A percentile compares a stretch with the other conserved stretches of the same genome.
Conservation (phyloP, 1,284 basidiomycete species). For the Cutaneotrichosporon mucoides region DNA sequence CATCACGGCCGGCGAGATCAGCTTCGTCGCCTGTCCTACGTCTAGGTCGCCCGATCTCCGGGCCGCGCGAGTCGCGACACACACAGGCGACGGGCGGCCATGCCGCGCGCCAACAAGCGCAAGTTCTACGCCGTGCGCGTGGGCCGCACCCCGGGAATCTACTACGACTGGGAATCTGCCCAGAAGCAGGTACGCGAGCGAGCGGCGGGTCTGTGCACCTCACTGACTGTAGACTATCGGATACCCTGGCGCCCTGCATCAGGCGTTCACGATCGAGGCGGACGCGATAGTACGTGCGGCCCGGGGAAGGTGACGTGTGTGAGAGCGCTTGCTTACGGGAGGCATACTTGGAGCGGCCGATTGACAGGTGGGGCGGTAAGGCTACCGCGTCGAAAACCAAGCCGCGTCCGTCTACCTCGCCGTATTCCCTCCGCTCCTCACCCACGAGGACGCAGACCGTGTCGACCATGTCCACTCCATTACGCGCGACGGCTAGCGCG, state of each 20-base stretch:
- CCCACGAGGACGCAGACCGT: too few species aligned
- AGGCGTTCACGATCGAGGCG: background rate
- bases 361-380: too few species aligned
- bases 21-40: too few species aligned
- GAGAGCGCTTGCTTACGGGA: background rate
- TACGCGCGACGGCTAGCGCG: too few species aligned
- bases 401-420: too few species aligned
- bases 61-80: too few species aligned
- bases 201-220: background rate
- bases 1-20: too few species aligned
- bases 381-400: too few species aligned
- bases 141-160: constrained; percentile 5
- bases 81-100: background rate
- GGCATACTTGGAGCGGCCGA: background rate
- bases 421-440: too few species aligned
- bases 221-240: constrained; percentile 5
- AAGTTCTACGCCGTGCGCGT: constrained; percentile 3
- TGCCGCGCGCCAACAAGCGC: background rate
- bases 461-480: too few species aligned
- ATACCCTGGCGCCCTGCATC: constrained; percentile 1
- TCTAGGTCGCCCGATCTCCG: too few species aligned
- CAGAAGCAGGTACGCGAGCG: background rate
- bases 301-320: too few species aligned
- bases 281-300: constrained; percentile 1
- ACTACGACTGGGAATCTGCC: constrained; percentile 1